A percentile compares a stretch with the other conserved stretches of the same genome.
Evolutionary conservation across 2,329 filamentous ascomycete genomes (phyloP).

Genomic region (Claviceps africana): DNA sequence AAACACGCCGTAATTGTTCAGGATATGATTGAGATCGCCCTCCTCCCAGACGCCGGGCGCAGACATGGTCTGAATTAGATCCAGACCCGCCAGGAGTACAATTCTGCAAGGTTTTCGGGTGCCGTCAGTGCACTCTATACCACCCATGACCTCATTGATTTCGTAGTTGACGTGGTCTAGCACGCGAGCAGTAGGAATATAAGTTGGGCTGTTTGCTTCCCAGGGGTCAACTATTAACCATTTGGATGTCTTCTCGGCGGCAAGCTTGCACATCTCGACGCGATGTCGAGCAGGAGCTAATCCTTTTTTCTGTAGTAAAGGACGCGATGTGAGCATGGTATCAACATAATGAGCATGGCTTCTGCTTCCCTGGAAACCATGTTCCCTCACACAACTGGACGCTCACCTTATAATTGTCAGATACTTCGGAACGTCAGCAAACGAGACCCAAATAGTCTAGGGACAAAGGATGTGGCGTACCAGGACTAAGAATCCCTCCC

Average conservation of each 20-base stretch:
- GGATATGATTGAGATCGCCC: conserved; percentile 75
- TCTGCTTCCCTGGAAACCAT: not conserved
- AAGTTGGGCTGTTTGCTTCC: conserved; percentile 70
- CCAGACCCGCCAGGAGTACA: conserved; percentile 67
- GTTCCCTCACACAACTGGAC: not conserved
- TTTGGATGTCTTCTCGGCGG: conserved; percentile 59
- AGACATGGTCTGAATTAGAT: conserved; percentile 62
- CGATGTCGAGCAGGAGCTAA: conserved; percentile 24
- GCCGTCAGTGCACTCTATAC: conserved; percentile 56
- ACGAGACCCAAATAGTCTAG: not conserved
- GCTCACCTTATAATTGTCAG: not conserved
- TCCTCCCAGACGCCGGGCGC: conserved; percentile 67
- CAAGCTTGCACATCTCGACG: conserved; percentile 69
- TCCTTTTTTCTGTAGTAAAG: conserved; percentile 17
- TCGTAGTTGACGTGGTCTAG: conserved; percentile 85
- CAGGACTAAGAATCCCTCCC: not conserved
- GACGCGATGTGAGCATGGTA: not conserved
- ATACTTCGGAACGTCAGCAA: not conserved
- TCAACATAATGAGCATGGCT: not conserved
- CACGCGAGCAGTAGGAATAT: conserved; percentile 78
- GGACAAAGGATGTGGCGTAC: not conserved
- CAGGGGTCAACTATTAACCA: conserved; percentile 74
- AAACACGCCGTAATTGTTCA: conserved; percentile 70
- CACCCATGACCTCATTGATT: conserved; percentile 66
- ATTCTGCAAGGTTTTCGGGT: conserved; percentile 55